phyloP scores from a whole-genome alignment of 805 yeast species.

The Candida andamanensis region DNA sequence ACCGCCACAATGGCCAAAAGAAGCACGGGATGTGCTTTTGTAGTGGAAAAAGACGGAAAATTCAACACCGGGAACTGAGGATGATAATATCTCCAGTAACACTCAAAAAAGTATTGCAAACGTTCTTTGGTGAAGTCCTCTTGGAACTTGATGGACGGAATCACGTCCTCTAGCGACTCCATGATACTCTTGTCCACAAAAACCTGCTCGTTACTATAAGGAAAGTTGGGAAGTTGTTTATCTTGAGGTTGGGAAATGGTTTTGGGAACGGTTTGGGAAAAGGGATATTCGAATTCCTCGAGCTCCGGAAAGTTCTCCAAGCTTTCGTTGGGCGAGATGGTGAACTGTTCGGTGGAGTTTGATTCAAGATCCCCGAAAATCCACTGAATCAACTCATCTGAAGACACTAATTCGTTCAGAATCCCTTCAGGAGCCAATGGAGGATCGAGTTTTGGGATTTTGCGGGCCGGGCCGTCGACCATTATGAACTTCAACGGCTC shows the following conservation, averaged over 20 bases:
- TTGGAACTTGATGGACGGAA: constrained; percentile 10
- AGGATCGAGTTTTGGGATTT: not conserved
- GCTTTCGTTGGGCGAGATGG: constrained; percentile 9
- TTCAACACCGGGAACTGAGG: constrained; percentile 54
- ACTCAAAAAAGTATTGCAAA: constrained; percentile 6
- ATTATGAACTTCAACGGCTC: constrained; percentile 6
- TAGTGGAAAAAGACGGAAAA: constrained; percentile 49
- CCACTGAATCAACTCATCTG: constrained; percentile 12
- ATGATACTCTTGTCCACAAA: constrained; percentile 5
- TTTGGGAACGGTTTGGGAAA: too few relatives aligned
- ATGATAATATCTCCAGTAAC: constrained; percentile 54
- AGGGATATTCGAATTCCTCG: constrained; percentile 11
- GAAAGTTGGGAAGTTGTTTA: constrained; percentile 8
- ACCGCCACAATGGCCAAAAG: constrained; percentile 49
- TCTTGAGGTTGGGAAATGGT: too few relatives aligned
- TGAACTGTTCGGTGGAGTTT: constrained; percentile 1
- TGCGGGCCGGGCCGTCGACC: constrained; percentile 1
- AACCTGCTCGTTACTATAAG: constrained; percentile 8
- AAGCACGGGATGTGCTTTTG: constrained; percentile 41
- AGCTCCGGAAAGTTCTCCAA: constrained; percentile 8
- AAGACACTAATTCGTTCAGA: constrained; percentile 8
- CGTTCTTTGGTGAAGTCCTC: constrained; percentile 5
- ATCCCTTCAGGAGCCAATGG: not conserved
- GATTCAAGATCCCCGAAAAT: constrained; percentile 11
- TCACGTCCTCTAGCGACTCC: constrained; percentile 5